These are phyloP conservation scores for Salix exigua DNA, from an alignment of 345 rosid genomes.

Conservation along the genomic window DNA sequence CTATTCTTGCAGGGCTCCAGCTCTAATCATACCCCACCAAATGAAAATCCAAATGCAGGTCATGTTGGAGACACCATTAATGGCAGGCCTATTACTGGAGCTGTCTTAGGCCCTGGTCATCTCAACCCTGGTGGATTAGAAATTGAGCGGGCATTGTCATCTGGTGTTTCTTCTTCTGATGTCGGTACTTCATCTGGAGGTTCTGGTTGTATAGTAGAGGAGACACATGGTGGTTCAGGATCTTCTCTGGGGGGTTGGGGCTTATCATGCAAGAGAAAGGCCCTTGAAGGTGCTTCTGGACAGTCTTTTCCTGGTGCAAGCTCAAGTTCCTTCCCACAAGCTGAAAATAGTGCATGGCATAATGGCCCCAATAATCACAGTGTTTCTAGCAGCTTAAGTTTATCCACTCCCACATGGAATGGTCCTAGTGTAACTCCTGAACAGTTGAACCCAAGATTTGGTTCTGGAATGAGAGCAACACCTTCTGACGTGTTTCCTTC, in stretches of 20 bases:
- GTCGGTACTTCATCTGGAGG: constrained; percentile 54
- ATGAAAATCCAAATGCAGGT: constrained; percentile 33
- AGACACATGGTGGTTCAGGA: constrained; percentile 47
- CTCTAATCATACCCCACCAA: constrained; percentile 38
- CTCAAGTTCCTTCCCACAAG: constrained; percentile 47
- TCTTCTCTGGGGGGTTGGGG: constrained; percentile 68
- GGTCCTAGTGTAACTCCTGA: constrained; percentile 38
- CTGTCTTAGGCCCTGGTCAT: constrained; percentile 23
- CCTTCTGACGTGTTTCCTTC: constrained; percentile 46
- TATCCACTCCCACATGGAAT: constrained; percentile 47
- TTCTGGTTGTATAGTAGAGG: constrained; percentile 50
- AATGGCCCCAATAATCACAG: constrained; percentile 35
- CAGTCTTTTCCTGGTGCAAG: constrained; percentile 50
- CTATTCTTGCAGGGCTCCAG: constrained; percentile 48
- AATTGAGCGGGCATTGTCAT: constrained; percentile 23
- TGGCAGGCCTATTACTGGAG: constrained; percentile 31
- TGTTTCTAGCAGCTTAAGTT: constrained; percentile 57
- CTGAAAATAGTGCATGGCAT: constrained; percentile 43
- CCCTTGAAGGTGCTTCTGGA: constrained; percentile 75
- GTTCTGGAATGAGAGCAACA: constrained; percentile 44
- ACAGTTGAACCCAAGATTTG: constrained; percentile 44
- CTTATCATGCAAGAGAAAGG: constrained; percentile 83
- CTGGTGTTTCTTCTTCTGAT: constrained; percentile 29
- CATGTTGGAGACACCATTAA: constrained; percentile 36
- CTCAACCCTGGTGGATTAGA: constrained; percentile 31